These are phyloP conservation scores for Dactylonectria estremocensis DNA, from an alignment of 2,329 filamentous ascomycete species.

Conservation along the genomic window DNA sequence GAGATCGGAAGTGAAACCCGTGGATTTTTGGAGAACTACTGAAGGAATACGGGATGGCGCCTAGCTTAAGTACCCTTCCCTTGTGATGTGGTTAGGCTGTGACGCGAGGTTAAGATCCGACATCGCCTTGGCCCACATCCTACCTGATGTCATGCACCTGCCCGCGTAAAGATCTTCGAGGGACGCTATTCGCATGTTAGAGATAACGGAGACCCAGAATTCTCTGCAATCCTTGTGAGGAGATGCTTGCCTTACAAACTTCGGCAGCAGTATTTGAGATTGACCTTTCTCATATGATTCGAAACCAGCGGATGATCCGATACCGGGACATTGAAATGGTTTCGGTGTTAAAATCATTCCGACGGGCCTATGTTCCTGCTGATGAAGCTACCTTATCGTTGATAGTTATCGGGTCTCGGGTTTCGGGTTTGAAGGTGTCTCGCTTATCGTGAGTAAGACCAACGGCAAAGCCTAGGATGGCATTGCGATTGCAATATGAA, in stretches of 20 bases:
- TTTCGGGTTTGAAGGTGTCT: slow-evolving; percentile 15
- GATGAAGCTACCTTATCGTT: background rate
- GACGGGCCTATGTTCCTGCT: background rate
- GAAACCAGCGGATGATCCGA: background rate
- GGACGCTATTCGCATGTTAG: slow-evolving; percentile 26
- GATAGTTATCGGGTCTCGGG: slow-evolving; percentile 22
- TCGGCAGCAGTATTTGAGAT: background rate
- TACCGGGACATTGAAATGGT: background rate
- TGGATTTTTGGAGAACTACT: background rate
- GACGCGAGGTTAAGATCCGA: background rate
- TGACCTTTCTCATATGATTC: background rate
- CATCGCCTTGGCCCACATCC: background rate
- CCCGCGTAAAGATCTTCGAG: background rate
- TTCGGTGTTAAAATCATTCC: background rate
- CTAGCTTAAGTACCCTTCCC: background rate
- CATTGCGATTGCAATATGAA: background rate
- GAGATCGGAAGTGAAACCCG: background rate
- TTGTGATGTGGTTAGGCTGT: background rate
- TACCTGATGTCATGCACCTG: slow-evolving; percentile 5
- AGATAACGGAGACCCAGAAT: background rate
- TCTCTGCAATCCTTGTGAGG: background rate
- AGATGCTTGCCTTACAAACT: background rate
- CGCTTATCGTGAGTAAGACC: background rate
- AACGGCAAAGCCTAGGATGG: background rate
- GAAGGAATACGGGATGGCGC: background rate